Conservation (phyloP, 371 early-diverging fungal species). For the Actinomortierella wolfii region DNA sequence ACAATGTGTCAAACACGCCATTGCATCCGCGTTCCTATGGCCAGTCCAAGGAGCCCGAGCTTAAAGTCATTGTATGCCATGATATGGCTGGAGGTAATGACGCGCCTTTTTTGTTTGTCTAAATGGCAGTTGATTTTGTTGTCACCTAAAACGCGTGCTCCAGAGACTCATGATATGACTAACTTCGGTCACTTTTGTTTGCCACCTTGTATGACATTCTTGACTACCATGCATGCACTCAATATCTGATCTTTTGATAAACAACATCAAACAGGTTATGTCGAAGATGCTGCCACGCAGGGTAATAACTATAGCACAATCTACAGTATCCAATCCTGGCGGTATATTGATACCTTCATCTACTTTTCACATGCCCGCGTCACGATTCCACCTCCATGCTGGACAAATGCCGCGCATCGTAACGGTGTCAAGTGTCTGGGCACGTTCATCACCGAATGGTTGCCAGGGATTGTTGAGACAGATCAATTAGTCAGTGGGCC, state of each 20-base stretch:
- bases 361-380: slow-evolving; percentile 68
- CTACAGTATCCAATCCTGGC: slow-evolving; percentile 59
- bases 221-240: too few relatives aligned
- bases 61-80: slow-evolving; percentile 57
- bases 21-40: slow-evolving; percentile 23
- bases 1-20: slow-evolving; percentile 36
- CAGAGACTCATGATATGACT: too few relatives aligned
- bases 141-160: too few relatives aligned
- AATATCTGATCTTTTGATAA: not conserved
- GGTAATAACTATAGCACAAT: slow-evolving; percentile 52
- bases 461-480: slow-evolving; percentile 47
- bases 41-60: not conserved
- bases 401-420: slow-evolving; percentile 67
- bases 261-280: slow-evolving; percentile 49
- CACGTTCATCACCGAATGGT: slow-evolving; percentile 58
- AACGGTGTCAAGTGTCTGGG: slow-evolving; percentile 62
- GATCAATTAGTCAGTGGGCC: slow-evolving; percentile 53
- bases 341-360: slow-evolving; percentile 63
- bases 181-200: too few relatives aligned
- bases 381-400: slow-evolving; percentile 64
- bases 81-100: slow-evolving; percentile 67
- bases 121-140: too few relatives aligned
- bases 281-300: slow-evolving; percentile 55
- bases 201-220: too few relatives aligned
- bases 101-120: too few relatives aligned